Base-by-base conservation (phyloP, 139 green algal species). In the Chlamydomonas sp. region DNA sequence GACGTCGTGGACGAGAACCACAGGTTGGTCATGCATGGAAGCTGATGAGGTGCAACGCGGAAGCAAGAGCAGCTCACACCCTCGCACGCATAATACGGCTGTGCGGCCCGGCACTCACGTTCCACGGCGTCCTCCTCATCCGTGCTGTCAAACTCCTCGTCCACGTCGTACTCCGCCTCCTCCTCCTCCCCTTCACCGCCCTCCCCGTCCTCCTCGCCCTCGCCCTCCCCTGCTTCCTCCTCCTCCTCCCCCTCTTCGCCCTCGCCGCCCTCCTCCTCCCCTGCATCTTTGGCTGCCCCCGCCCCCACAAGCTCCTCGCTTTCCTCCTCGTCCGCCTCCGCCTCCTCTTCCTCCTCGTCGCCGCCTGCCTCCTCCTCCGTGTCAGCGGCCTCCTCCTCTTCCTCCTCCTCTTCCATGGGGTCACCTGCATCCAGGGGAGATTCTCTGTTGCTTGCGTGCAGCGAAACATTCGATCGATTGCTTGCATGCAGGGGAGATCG, bases 111-210 rank as follows among this genome's bases (percentile, higher is more conserved):
- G 20, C 18, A 79, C 81, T 86, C 71, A 86, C 81, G 81, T 73
- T 86, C 62, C 2, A 83, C 74, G 63, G 74, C 83, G 49, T 82
- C 83, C 74, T 82, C 74, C 83, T 88, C 83, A 8, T 88, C 83
- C 49, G 63, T 69, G 74, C 83, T 88, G 83, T 82, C 83, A 18
- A 71, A 88, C 61, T 88, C 83, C 57, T 88, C 83, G n/a, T 88
- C 83, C 74, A 83, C 83, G 17, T 88, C 83, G 63, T 88, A 81
- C 73, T 57, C 74, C 14, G 58, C n/a, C 3, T 59, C 74, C 20
- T 68, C 83, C 74, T 87, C 82, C 3, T 68, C 82, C 60, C 72
- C 82, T 0, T 59, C 71, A 20, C 49, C 81, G 0, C 62, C 81
- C 59, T 31, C 81, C 9, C 81, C 83, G 9, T 9, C 74, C 7